These are phyloP conservation scores for Chrysosporium queenslandicum DNA, from an alignment of 2,329 filamentous ascomycete genomes.

Conservation along the genomic window DNA sequence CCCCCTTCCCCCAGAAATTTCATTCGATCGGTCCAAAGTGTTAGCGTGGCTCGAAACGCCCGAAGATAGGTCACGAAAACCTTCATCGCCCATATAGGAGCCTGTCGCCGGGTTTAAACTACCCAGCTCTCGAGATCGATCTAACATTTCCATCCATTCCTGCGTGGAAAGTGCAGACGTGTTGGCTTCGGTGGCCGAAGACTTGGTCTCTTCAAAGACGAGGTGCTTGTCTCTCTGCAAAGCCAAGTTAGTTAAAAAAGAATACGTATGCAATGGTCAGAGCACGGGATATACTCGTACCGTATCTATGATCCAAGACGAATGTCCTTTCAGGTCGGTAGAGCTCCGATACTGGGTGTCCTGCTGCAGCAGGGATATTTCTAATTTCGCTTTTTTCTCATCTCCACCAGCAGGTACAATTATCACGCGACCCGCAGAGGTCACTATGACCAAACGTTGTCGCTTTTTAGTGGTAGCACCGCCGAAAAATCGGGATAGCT, in stretches of 20 bases:
- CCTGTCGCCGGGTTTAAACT: slow-evolving; percentile 52
- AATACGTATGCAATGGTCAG: neutral
- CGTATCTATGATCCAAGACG: slow-evolving; percentile 83
- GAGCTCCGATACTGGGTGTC: slow-evolving; percentile 72
- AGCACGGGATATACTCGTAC: slow-evolving; percentile 48
- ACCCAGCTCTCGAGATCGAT: slow-evolving; percentile 76
- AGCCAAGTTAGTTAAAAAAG: neutral
- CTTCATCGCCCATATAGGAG: slow-evolving; percentile 57
- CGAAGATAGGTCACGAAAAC: slow-evolving; percentile 59
- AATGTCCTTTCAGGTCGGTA: slow-evolving; percentile 75
- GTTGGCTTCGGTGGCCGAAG: slow-evolving; percentile 53
- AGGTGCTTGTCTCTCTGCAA: slow-evolving; percentile 74
- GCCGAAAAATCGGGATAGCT: slow-evolving; percentile 87
- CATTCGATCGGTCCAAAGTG: slow-evolving; percentile 35
- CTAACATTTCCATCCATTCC: slow-evolving; percentile 86
- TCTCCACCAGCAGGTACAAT: slow-evolving; percentile 85
- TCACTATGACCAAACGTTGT: slow-evolving; percentile 88
- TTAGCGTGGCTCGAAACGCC: slow-evolving; percentile 57
- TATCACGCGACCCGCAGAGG: slow-evolving; percentile 79
- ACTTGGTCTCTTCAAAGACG: slow-evolving; percentile 87
- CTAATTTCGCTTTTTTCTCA: slow-evolving; percentile 88
- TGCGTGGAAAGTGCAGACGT: slow-evolving; percentile 60
- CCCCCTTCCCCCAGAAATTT: slow-evolving; percentile 37
- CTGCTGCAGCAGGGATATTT: slow-evolving; percentile 69
- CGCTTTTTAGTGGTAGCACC: slow-evolving; percentile 85